Conservation (phyloP, 139 green algal species). For the Volvox reticuliferus region DNA sequence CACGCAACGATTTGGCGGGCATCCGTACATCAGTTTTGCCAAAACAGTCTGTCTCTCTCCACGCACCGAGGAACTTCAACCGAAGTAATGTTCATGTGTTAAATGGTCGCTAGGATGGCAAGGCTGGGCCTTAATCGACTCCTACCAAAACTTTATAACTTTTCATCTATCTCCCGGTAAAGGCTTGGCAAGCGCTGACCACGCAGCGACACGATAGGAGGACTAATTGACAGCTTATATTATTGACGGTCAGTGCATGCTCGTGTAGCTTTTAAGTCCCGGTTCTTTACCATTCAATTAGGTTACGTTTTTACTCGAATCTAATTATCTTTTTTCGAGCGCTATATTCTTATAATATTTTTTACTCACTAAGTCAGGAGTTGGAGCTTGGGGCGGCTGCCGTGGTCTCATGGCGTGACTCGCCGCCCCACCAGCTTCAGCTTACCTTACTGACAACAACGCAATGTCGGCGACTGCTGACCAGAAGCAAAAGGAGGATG, state of each 20-base stretch:
- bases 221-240: background rate
- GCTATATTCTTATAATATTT: background rate
- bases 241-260: background rate
- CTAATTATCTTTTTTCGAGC: background rate
- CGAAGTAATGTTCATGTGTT: background rate
- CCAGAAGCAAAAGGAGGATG: conserved; percentile 53
- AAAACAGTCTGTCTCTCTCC: background rate
- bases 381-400: conserved; percentile 14
- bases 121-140: background rate
- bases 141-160: conserved; percentile 21
- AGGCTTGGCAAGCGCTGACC: background rate
- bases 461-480: background rate
- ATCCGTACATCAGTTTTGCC: background rate
- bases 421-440: conserved; percentile 29
- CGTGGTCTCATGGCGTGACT: conserved; percentile 31
- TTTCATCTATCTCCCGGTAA: background rate
- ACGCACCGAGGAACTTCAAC: background rate
- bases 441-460: background rate
- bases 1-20: background rate
- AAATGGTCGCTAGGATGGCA: background rate
- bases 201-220: background rate
- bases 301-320: background rate
- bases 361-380: background rate
- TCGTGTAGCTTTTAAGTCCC: background rate
- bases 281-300: background rate